Percentiles rank a stretch among this genome's conserved stretches.
Evolutionary conservation across 805 yeast genomes (phyloP).

Genomic region (Lachancea dasiensis): DNA sequence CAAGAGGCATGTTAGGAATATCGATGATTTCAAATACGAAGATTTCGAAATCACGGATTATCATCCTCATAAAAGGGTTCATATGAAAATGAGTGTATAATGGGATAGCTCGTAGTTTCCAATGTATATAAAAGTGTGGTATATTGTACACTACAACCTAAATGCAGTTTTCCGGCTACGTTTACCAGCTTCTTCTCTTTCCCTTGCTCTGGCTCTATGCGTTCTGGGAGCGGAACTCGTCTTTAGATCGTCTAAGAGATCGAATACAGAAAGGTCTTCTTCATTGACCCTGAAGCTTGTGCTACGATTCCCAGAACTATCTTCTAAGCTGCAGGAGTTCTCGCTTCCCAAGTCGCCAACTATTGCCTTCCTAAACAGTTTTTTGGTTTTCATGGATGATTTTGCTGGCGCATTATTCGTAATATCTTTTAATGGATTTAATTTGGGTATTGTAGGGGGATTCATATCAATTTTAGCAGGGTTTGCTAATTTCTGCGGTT

Average conservation of each 20-base stretch:
- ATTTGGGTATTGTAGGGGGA: constrained; percentile 1
- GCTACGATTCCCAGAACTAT: constrained; percentile 6
- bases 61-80: constrained; percentile 75
- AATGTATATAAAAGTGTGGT: not conserved
- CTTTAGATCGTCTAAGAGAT: constrained; percentile 31
- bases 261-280: constrained; percentile 38
- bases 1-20: constrained; percentile 56
- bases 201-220: constrained; percentile 19
- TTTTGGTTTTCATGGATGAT: constrained; percentile 15
- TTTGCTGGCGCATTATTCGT: constrained; percentile 17
- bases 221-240: constrained; percentile 21
- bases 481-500: not conserved
- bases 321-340: constrained; percentile 12
- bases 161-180: constrained; percentile 6
- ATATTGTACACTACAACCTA: constrained; percentile 1
- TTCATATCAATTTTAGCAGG: not conserved
- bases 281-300: constrained; percentile 25
- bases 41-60: constrained; percentile 81
- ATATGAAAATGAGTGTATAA: constrained; percentile 96
- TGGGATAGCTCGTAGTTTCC: too few species aligned
- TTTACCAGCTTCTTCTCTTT: constrained; percentile 10
- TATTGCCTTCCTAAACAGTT: constrained; percentile 28
- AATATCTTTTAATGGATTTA: constrained; percentile 13
- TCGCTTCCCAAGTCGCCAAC: constrained; percentile 26
- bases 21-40: constrained; percentile 84